Conservation (phyloP, 345 rosid genomes). For the Sonneratia caseolaris region DNA sequence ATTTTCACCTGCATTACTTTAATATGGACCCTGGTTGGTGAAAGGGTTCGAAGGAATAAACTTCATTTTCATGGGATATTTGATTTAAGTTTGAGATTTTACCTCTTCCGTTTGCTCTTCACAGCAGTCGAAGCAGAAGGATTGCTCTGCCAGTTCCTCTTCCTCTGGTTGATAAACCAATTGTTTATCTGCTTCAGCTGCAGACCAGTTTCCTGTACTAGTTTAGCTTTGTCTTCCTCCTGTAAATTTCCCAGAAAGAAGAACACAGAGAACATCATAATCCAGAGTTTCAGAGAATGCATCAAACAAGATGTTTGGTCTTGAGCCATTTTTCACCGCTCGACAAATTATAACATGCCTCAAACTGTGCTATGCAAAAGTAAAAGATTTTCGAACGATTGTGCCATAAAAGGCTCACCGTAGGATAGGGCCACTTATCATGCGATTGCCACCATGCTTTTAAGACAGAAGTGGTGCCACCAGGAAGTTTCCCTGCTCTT, state of each 20-base stretch:
- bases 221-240: slow-evolving; percentile 97
- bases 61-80: not conserved
- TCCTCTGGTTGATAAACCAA: slow-evolving; percentile 98
- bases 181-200: slow-evolving; percentile 96
- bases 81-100: slow-evolving; percentile 4
- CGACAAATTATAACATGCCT: not conserved
- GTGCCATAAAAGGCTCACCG: slow-evolving; percentile 62
- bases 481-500: slow-evolving; percentile 97
- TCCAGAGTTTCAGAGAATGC: not conserved
- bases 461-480: slow-evolving; percentile 84
- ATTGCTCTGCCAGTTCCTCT: slow-evolving; percentile 95
- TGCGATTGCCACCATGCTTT: slow-evolving; percentile 98
- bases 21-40: slow-evolving; percentile 37
- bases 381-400: not conserved
- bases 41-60: slow-evolving; percentile 15
- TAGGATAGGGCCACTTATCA: slow-evolving; percentile 97
- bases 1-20: slow-evolving; percentile 95
- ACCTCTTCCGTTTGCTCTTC: slow-evolving; percentile 96
- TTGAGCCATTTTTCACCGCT: not conserved
- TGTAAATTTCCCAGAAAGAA: slow-evolving; percentile 16
- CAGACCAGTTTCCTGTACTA: slow-evolving; percentile 96
- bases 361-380: not conserved
- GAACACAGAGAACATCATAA: too few species aligned
- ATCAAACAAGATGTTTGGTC: slow-evolving; percentile 9
- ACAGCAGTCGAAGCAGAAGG: slow-evolving; percentile 69